Conservation (phyloP, 306 rosid genomes). For the Albizia julibrissin region DNA sequence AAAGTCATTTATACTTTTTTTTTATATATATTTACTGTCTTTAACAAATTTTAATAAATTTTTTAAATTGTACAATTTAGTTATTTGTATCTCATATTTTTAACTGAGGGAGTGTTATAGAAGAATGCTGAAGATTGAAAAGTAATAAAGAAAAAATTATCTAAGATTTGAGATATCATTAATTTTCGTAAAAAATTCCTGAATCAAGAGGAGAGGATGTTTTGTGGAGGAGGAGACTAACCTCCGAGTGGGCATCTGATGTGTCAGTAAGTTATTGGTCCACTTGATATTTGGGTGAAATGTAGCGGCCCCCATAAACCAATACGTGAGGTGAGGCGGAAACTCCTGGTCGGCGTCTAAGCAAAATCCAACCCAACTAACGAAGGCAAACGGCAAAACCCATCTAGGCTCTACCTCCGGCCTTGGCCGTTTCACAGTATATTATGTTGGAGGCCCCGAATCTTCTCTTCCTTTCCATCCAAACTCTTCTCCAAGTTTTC, state of each 20-base stretch:
- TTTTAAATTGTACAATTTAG: too few species aligned
- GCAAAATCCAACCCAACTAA: not conserved
- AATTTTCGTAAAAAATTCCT: not conserved
- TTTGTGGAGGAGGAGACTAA: not conserved
- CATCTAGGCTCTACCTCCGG: not conserved
- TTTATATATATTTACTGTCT: too few species aligned
- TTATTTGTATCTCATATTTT: too few species aligned
- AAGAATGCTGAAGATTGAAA: too few species aligned
- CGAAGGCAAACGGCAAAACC: not conserved
- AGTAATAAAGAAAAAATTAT: too few species aligned
- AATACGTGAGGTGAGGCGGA: not conserved
- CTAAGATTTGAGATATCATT: too few species aligned
- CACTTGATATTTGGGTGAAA: not conserved
- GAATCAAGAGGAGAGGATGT: not conserved
- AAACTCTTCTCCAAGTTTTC: conserved; percentile 31
- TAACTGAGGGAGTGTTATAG: too few species aligned
- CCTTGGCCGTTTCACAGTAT: not conserved
- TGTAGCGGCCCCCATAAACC: not conserved
- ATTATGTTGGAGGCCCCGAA: not conserved
- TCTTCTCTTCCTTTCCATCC: not conserved
- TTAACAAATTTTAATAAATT: too few species aligned
- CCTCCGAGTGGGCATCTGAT: not conserved
- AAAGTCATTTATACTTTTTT: too few species aligned
- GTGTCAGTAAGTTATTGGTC: not conserved
- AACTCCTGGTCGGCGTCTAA: conserved; percentile 9